Percentiles rank a stretch among this genome's conserved stretches.
Conservation (phyloP, 129 eudicot genomes). For the Heracleum sosnowskyi region DNA sequence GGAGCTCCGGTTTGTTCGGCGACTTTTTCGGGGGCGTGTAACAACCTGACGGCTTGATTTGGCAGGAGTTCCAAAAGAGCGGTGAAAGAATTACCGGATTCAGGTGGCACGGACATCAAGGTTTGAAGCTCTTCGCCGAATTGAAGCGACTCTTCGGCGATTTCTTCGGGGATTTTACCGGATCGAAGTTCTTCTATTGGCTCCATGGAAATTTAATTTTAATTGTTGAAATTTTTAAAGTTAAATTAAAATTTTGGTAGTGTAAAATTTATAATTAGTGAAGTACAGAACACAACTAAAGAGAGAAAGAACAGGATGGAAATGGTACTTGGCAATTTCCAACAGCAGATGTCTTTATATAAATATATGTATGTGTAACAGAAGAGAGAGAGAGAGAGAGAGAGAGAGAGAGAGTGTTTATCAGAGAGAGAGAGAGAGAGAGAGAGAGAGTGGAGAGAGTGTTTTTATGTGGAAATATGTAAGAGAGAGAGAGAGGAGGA, state of each 20-base stretch:
- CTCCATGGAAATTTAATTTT: slow-evolving; percentile 11
- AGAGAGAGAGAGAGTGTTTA: background rate
- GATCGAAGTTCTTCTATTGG: slow-evolving; percentile 29
- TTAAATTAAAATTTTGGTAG: background rate
- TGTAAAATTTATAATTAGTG: slow-evolving; percentile 5
- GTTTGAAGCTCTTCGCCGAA: slow-evolving; percentile 45
- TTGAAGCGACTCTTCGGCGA: slow-evolving; percentile 30
- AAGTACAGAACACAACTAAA: slow-evolving; percentile 22
- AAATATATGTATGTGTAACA: background rate
- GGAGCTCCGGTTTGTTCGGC: background rate
- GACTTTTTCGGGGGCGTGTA: slow-evolving; percentile 40
- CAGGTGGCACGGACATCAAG: slow-evolving; percentile 37
- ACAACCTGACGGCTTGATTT: slow-evolving; percentile 71
- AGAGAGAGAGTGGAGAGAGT: no score
- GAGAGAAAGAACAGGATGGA: slow-evolving; percentile 15
- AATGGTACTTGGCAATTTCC: background rate
- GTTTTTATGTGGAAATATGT: no score
- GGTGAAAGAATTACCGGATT: slow-evolving; percentile 67
- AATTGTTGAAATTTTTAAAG: background rate
- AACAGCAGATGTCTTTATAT: slow-evolving; percentile 16
- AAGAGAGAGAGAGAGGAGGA: slow-evolving; percentile 11
- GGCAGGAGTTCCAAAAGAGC: slow-evolving; percentile 78
- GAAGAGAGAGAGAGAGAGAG: slow-evolving; percentile 2
- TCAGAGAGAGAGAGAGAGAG: background rate
- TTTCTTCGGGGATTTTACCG: slow-evolving; percentile 22